Conservation (phyloP, 2,329 filamentous ascomycete genomes). For the Hysterium pulicare region DNA sequence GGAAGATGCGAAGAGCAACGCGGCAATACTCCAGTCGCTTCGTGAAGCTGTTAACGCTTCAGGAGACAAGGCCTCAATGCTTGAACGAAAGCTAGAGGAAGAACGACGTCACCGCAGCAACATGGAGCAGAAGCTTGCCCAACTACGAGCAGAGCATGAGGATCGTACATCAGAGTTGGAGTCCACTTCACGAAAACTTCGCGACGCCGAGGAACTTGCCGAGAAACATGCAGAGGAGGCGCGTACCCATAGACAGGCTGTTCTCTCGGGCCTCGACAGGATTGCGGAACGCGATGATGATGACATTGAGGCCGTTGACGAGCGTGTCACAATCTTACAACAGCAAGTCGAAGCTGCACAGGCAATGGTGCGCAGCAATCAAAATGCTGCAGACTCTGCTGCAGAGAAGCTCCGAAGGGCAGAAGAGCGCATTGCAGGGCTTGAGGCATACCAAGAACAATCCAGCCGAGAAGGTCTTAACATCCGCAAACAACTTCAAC, state of each 20-base stretch:
- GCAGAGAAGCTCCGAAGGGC: constrained; percentile 87
- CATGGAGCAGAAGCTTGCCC: constrained; percentile 71
- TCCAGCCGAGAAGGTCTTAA: constrained; percentile 87
- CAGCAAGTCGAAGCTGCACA: constrained; percentile 77
- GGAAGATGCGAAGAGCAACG: constrained; percentile 66
- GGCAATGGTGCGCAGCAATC: constrained; percentile 78
- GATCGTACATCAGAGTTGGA: constrained; percentile 74
- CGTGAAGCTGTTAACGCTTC: constrained; percentile 76
- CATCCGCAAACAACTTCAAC: constrained; percentile 85
- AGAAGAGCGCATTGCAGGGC: constrained; percentile 92
- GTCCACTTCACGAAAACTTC: constrained; percentile 67
- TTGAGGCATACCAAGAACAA: constrained; percentile 97
- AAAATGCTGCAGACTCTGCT: constrained; percentile 80
- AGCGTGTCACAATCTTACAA: constrained; percentile 71
- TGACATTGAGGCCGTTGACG: constrained; percentile 53
- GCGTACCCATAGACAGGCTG: constrained; percentile 74
- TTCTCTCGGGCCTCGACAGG: constrained; percentile 78
- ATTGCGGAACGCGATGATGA: constrained; percentile 56
- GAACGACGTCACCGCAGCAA: constrained; percentile 73
- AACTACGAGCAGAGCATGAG: constrained; percentile 80
- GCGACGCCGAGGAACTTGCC: constrained; percentile 82
- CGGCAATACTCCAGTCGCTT: constrained; percentile 68
- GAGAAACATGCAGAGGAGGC: constrained; percentile 87
- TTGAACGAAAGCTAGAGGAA: constrained; percentile 80
- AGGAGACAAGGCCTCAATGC: constrained; percentile 67